phyloP scores from a whole-genome alignment of 2,329 filamentous ascomycete genomes.

The Epichloe coenophiala region DNA sequence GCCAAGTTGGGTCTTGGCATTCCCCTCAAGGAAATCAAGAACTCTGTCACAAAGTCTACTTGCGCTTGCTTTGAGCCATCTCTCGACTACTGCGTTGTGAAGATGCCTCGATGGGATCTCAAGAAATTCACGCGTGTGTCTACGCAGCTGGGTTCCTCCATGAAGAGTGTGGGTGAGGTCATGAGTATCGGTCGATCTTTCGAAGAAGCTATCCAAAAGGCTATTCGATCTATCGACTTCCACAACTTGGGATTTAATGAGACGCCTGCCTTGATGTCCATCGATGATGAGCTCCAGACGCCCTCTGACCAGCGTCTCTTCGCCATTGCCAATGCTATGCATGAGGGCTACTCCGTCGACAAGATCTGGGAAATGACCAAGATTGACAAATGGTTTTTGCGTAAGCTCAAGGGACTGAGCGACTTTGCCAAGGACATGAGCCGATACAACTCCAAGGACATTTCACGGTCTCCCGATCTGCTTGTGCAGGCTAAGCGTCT shows the following conservation, averaged over 20 bases:
- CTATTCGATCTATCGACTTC: constrained; percentile 88
- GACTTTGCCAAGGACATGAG: constrained; percentile 76
- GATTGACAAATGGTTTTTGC: constrained; percentile 98
- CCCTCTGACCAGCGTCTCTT: constrained; percentile 96
- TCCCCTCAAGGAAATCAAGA: constrained; percentile 89
- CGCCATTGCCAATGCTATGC: constrained; percentile 96
- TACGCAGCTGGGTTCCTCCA: constrained; percentile 88
- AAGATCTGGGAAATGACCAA: constrained; percentile 98
- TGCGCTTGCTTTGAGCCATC: constrained; percentile 98
- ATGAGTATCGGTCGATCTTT: constrained; percentile 97
- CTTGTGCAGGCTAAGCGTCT: constrained; percentile 81
- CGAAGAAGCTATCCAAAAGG: constrained; percentile 97
- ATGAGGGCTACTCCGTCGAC: constrained; percentile 81
- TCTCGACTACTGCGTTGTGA: constrained; percentile 94
- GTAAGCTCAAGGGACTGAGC: constrained; percentile 78
- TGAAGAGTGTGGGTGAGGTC: constrained; percentile 99
- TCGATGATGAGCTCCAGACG: constrained; percentile 91
- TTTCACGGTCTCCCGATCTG: constrained; percentile 48
- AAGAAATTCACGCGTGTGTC: constrained; percentile 98
- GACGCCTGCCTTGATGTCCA: constrained; percentile 83
- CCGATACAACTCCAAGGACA: constrained; percentile 49
- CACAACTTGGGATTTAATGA: constrained; percentile 92
- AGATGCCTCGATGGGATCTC: constrained; percentile 97
- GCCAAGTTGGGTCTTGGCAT: constrained; percentile 93
- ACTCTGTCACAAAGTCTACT: constrained; percentile 89